Base-by-base conservation (phyloP, 257 asterid species). In the Solanum piurae region DNA sequence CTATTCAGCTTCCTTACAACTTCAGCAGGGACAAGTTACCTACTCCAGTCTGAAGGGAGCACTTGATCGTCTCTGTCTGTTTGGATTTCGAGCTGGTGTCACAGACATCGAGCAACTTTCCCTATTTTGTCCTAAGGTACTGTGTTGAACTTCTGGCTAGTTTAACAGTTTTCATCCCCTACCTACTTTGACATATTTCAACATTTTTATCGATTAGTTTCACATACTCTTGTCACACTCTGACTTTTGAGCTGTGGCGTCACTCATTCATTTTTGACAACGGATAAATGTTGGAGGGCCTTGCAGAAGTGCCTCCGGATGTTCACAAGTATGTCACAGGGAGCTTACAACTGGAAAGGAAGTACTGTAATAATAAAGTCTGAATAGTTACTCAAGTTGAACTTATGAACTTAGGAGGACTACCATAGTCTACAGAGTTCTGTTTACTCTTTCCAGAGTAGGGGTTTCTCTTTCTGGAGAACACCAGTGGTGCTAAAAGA, bases 41-140 rank as follows among this genome's bases (percentile, higher is more conserved):
- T 42, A 87, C 75, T 76, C 88, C 76, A 90, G 88, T 62, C 84
- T 96, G 60, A 89, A 86, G 87, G 87, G 87, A 83, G 92, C 93
- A 88, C 83, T 96, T 60, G 91, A 91, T 69, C 91, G 89, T 71
- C 94, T 96, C 85, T 86, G 85, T 85, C 89, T 89, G 87, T 92
- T 89, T 86, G 97, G 96, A 58, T 90, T 88, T 87, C 90, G 71
- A 29, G 89, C 90, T 79, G 90, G 92, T 88, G 89, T 89, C 82
- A 83, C 88, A 46, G 95, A 94, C 52, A 77, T 96, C 84, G 95
- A 95, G 89, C 91, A 91, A 90, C 95, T 96, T 77, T 89, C 96
- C 86, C 92, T 91, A 87, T 87, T 95, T 89, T 96, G 95, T 88
- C 98, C 98, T 29, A 90, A 92, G 98, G 99, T 96, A 91, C 86